Evolutionary conservation across 2,329 filamentous ascomycete genomes (phyloP).

Genomic region (Metarhizium guizhouense): DNA sequence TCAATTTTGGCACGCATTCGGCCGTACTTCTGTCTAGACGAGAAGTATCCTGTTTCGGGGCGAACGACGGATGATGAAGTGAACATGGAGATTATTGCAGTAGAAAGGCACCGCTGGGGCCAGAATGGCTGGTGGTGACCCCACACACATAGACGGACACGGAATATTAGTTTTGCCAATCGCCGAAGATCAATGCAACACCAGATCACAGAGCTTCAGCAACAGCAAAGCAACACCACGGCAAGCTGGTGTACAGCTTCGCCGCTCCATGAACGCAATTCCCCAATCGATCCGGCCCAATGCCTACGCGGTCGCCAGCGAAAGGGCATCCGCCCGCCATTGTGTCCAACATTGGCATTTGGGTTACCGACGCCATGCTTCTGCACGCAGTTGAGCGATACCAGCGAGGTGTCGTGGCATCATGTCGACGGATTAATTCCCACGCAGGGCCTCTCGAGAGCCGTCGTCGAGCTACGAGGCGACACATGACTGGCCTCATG

Average conservation of each 20-base stretch:
- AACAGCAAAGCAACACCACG: neutral
- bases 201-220: no score
- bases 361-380: constrained; percentile 25
- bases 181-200: neutral
- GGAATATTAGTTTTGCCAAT: neutral
- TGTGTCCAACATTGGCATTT: constrained; percentile 16
- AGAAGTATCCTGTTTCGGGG: no score
- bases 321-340: constrained; percentile 10
- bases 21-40: no score
- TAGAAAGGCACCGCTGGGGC: no score
- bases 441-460: constrained; percentile 46
- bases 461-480: constrained; percentile 41
- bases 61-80: no score
- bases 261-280: neutral
- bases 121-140: neutral
- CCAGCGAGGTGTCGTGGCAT: constrained; percentile 10
- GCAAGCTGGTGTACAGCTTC: neutral
- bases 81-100: no score
- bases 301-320: constrained; percentile 21
- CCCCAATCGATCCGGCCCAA: constrained; percentile 9
- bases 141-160: neutral
- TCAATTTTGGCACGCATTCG: no score
- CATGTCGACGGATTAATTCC: constrained; percentile 27
- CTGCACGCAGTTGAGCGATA: constrained; percentile 22
- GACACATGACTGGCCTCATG: constrained; percentile 43